Evolutionary conservation across 75 land plant species (phyloP), one percentile per base, ranked within the genome.

Genomic region (Cryptomeria japonica): DNA sequence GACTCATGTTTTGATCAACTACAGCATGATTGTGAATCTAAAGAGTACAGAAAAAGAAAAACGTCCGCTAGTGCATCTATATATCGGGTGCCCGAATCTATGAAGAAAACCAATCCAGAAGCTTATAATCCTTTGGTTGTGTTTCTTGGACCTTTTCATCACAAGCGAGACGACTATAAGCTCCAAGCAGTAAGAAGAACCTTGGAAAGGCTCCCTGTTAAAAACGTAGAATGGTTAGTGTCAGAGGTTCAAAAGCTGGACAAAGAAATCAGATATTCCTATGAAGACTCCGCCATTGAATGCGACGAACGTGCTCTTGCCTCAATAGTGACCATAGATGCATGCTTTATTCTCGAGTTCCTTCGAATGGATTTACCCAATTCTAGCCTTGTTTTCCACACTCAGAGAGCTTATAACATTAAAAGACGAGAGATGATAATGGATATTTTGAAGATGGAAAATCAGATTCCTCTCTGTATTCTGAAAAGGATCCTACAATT

Each of bases 211-310:
- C 2, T 28, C 31, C 28, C 4, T 70, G 1, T 2, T n/a, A 70
- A 0, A 11, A n/a, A 8, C 11, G n/a, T n/a, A 1, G 8, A 7
- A 5, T 0, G 0, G 22, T n/a, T 70, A 28, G 4, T 8, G 10
- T 0, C 0, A 0, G 0, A 28, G 8, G 32, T 70, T n/a, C 0
- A 0, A 8, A 5, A n/a, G 31, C 6, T 7, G 0, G 6, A n/a
- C 1, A n/a, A 22, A n/a, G 8, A 70, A 0, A 70, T 70, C 32
- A 25, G 73, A 70, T 6, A 70, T 70, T 70, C 32, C 11, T n/a
- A 70, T n/a, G 31, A 70, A n/a, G 73, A 70, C 6, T n/a, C 31
- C 0, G 73, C 73, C 8, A 28, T 28, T 1, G 72, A 70, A 70
- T 70, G 73, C 11, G 31, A 70, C n/a, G 73, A 25, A 0, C 4